Conservation (phyloP, 768 basidiomycete species). For the Rhodocollybia butyracea region DNA sequence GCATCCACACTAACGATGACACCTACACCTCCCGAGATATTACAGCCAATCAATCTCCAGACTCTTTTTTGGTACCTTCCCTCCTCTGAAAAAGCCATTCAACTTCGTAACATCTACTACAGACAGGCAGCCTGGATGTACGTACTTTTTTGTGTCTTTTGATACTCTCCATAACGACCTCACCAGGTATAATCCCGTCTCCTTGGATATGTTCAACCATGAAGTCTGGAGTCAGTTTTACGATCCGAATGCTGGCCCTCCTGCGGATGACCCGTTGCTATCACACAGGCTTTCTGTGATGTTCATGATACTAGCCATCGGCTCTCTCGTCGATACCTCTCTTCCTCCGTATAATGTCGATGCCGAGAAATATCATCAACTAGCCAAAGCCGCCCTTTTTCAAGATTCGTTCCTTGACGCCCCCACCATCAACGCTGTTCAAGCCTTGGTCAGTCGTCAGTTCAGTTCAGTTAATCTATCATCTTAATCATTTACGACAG, state of each 20-base stretch:
- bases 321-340: slow-evolving; percentile 55
- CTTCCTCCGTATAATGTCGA: slow-evolving; percentile 60
- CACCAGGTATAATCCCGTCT: slow-evolving; percentile 66
- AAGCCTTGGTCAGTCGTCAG: slow-evolving; percentile 51
- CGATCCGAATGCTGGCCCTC: slow-evolving; percentile 36
- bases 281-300: slow-evolving; percentile 62
- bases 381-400: slow-evolving; percentile 64
- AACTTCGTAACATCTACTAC: slow-evolving; percentile 59
- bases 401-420: slow-evolving; percentile 63
- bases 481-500: slow-evolving; percentile 26
- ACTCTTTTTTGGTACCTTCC: slow-evolving; percentile 72
- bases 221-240: slow-evolving; percentile 62
- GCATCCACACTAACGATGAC: slow-evolving; percentile 68
- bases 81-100: slow-evolving; percentile 52
- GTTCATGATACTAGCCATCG: slow-evolving; percentile 68
- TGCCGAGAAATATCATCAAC: slow-evolving; percentile 67
- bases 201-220: slow-evolving; percentile 53
- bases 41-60: slow-evolving; percentile 49
- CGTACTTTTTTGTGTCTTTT: slow-evolving; percentile 16
- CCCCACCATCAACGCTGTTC: slow-evolving; percentile 65
- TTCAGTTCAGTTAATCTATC: slow-evolving; percentile 11
- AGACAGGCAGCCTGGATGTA: slow-evolving; percentile 72
- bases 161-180: background rate
- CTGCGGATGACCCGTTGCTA: slow-evolving; percentile 47
- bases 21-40: slow-evolving; percentile 26